Percentiles rank a stretch among this genome's conserved stretches.
Conservation (phyloP, 805 yeast genomes). For the Candida boleticola region DNA sequence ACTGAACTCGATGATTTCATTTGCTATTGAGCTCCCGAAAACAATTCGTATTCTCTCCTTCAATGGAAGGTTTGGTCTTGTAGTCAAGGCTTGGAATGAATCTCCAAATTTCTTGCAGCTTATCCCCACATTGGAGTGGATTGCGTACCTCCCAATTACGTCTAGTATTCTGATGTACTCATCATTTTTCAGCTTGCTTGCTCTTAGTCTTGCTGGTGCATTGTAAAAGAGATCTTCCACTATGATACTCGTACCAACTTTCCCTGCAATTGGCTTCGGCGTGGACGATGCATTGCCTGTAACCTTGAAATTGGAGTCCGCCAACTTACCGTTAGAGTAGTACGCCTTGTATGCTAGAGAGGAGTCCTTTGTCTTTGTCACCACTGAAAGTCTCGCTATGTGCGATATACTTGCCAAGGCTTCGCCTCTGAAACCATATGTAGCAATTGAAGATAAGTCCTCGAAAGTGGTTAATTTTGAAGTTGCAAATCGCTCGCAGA, state of each 20-base stretch:
- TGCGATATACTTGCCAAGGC: conserved; percentile 95
- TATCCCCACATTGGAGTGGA: conserved; percentile 73
- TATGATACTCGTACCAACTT: conserved; percentile 75
- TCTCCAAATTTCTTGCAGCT: conserved; percentile 81
- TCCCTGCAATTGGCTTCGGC: conserved; percentile 82
- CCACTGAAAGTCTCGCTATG: conserved; percentile 75
- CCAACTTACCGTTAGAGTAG: conserved; percentile 66
- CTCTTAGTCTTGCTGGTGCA: conserved; percentile 70
- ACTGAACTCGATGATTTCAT: conserved; percentile 52
- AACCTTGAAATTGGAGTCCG: conserved; percentile 38
- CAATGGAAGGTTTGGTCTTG: conserved; percentile 47
- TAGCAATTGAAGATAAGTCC: conserved; percentile 66
- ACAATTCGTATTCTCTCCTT: conserved; percentile 72
- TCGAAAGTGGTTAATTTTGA: conserved; percentile 75
- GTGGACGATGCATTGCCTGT: conserved; percentile 26
- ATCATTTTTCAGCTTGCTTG: conserved; percentile 64
- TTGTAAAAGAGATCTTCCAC: conserved; percentile 92
- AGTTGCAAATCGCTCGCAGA: conserved; percentile 93
- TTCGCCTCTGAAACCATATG: conserved; percentile 96
- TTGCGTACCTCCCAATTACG: conserved; percentile 78
- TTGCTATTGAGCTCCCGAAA: conserved; percentile 68
- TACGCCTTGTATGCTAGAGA: conserved; percentile 69
- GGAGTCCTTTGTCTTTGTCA: conserved; percentile 63
- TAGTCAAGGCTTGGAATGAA: conserved; percentile 59
- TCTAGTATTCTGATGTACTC: conserved; percentile 79